Evolutionary conservation across 2,329 filamentous ascomycete species (phyloP), one percentile per base, ranked within the genome.

Genomic region (Cercospora sp.): DNA sequence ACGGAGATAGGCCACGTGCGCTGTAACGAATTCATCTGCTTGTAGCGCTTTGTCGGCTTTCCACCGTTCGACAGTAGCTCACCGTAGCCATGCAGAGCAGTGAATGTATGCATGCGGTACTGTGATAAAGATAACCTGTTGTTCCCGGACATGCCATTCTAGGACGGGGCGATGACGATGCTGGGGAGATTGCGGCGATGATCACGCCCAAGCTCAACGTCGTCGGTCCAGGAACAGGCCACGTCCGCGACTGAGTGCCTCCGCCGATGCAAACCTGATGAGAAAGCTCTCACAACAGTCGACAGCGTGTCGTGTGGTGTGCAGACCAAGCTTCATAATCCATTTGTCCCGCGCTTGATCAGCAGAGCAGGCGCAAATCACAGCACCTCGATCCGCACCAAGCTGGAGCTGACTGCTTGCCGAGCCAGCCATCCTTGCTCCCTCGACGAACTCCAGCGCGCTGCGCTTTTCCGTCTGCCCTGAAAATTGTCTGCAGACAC

Each of bases 401-500:
- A 53, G 48, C 48, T 53, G 20, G 26, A 58, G 53, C 53, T 58
- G 53, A 58, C 53, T 31, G 53, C 53, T 30, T 58, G 53, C 53
- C 58, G 58, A 60, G 16, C 58, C 33, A 18, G 58, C 31, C 58
- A 60, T 61, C 59, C 59, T 61, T 42, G 59, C 33, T 7, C 13
- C 59, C 4, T 26, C 20, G 26, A 28, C 36, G n/a, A 48, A 61
- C 59, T 61, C 33, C 23, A 45, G 20, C 20, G 59, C 53, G 23
- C 53, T 28, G 23, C 5, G 16, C 23, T 61, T 42, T 42, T 28
- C 23, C 58, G n/a, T 26, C 26, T 63, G 26, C 39, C 39, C 9
- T 23, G 28, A 10, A 63, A 48, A 48, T 48, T 48, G 18, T 20
- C 42, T 48, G 42, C 42, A 48, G 42, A 48, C 18, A 10, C n/a